These are phyloP conservation scores for Aspergillus funiculosus DNA, from an alignment of 495 filamentous ascomycete genomes.

Conservation along the genomic window DNA sequence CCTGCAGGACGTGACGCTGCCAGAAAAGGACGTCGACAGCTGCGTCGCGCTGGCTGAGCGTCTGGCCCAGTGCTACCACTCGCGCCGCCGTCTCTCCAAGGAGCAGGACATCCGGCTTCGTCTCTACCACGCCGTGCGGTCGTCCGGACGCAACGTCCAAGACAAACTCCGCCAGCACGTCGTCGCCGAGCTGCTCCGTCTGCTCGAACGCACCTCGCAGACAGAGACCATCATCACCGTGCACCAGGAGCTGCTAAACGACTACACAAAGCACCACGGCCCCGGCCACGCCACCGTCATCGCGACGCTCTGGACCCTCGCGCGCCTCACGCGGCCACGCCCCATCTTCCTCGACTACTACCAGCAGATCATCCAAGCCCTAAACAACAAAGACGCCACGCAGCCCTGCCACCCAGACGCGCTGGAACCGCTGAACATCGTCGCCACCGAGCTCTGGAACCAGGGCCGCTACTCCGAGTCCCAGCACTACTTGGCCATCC, in stretches of 20 bases:
- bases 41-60: conserved; percentile 28
- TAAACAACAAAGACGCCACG: conserved; percentile 37
- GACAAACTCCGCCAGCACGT: conserved; percentile 31
- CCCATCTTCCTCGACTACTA: conserved; percentile 39
- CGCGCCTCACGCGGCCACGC: conserved; percentile 33
- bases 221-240: conserved; percentile 31
- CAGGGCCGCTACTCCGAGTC: conserved; percentile 38
- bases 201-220: conserved; percentile 30
- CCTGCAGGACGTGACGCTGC: conserved; percentile 33
- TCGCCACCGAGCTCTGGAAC: conserved; percentile 34
- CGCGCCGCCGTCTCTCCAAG: conserved; percentile 30
- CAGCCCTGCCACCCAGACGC: conserved; percentile 33
- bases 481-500: conserved; percentile 27
- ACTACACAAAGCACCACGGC: conserved; percentile 33
- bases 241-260: conserved; percentile 33
- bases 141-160: conserved; percentile 26
- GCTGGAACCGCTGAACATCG: conserved; percentile 33
- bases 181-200: conserved; percentile 26
- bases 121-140: conserved; percentile 31
- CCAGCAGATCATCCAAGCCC: conserved; percentile 30
- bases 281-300: conserved; percentile 29
- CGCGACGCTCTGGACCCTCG: conserved; percentile 30
- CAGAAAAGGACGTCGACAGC: conserved; percentile 26
- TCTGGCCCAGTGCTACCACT: conserved; percentile 35
- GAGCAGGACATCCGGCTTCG: conserved; percentile 34